Base-by-base conservation (phyloP, 148 eudicot species). In the Camellia japonica region DNA sequence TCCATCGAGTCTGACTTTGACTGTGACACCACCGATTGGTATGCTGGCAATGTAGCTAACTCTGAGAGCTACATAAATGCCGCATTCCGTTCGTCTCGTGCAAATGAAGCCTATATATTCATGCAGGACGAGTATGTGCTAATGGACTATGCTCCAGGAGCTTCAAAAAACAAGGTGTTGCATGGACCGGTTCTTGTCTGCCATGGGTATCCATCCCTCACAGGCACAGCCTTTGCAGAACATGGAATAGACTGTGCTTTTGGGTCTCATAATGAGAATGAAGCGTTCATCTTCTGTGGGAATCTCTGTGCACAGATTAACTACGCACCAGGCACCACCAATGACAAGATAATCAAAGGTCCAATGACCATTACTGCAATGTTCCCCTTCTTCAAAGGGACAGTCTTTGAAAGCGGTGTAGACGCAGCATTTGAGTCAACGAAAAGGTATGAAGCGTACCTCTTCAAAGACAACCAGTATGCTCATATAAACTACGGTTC, bases 91-190 rank as follows among this genome's bases (percentile, higher is more conserved):
- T 68, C 56, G 10, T 18, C 67, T 2, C 38, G 67, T 63, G 7
- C 1, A 63, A 63, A 63, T 19, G 19, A 63, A 63, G 75, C 56
- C 9, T 79, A 59, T 46, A 1, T 79, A 55, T 79, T 79, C 68
- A 68, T 69, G 75, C 43, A 58, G 15, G 59, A 79, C n/a, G 75
- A 70, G 75, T 79, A 69, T 59, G 67, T 79, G 30, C 30, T 30
- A 30, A 30, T 30, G 1, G 30, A 30, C 30, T 30, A 30, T 30
- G 30, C 30, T 30, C 30, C 30, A 30, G 30, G 30, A 30, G 30
- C 30, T 30, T 30, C 30, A 30, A 30, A 30, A 30, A 1, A 30
- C 30, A 30, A 30, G 30, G 30, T 30, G 30, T 30, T 30, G 30
- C 30, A 30, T 30, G 30, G 30, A 30, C 30, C 30, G 30, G 30